Base-by-base conservation (phyloP, 192 early-diverging fungal genomes). In the Obelidium mucronatum region DNA sequence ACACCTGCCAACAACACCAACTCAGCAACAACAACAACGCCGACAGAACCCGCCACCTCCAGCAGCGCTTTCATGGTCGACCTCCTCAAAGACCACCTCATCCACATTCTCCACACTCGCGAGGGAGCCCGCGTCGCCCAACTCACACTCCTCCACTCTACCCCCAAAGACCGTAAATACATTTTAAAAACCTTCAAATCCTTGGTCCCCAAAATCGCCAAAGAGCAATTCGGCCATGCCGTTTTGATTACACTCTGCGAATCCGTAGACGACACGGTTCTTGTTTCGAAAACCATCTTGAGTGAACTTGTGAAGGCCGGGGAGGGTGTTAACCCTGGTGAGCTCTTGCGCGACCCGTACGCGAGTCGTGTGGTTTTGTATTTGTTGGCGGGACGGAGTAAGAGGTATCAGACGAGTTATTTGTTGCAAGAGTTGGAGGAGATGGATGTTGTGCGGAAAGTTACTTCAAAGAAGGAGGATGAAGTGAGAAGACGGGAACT, bases 201-300 rank as follows among this genome's bases (percentile, higher is more conserved):
- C 2, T 94, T 88, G 74, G 79, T 96, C 31, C 63, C 73, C 69
- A 93, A 93, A 80, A 93, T 98, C 74, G 88, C 91, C 75, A 82
- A 79, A 63, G 97, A 98, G 76, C 94, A 96, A 85, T 92, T 95
- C 77, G 97, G 95, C 22, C 89, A 96, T 64, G 84, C 92, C 40
- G 95, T 96, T 2, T 83, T 98, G 53, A 72, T 98, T 2, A 84
- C 89, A 62, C 82, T 91, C 42, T 90, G 97, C 78, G 95, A 97
- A 80, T 91, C 90, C 68, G 87, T 96, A 22, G 97, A 98, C 81
- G 97, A 98, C 81, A 98, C 96, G 15, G 93, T 96, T 33, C 82
- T 96, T 36, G 81, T 95, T 52, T 76, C 80, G 63, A 97, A 96
- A 77, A 80, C 91, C 31, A 85, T 98, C 66, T 71, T 98, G 59